Conservation (phyloP, 306 rosid genomes). For the Astragalus membranaceus region DNA sequence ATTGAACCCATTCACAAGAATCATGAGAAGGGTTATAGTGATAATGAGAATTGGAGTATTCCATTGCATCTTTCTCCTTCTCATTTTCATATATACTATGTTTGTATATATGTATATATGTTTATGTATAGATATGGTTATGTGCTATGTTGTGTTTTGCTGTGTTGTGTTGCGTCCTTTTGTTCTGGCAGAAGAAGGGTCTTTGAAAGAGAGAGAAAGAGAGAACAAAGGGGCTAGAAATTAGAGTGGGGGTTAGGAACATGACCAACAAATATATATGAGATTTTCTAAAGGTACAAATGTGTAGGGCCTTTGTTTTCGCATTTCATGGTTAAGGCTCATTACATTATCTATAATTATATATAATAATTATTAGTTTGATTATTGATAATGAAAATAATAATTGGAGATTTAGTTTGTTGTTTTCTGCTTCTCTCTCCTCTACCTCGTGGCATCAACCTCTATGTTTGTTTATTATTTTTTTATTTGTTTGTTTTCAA, state of each 20-base stretch:
- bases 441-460: slow-evolving; percentile 5
- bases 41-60: neutral
- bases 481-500: neutral
- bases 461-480: neutral
- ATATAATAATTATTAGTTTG: neutral
- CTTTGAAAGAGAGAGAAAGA: neutral
- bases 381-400: neutral
- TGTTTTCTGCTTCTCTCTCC: neutral
- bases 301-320: slow-evolving; percentile 19
- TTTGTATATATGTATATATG: neutral
- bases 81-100: neutral
- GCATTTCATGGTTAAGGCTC: neutral
- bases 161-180: neutral
- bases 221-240: slow-evolving; percentile 20
- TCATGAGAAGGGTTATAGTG: slow-evolving; percentile 17
- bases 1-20: slow-evolving; percentile 12
- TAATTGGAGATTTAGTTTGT: neutral
- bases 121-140: neutral
- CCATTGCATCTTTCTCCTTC: slow-evolving; percentile 16
- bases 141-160: too few relatives aligned
- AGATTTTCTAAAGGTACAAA: slow-evolving; percentile 20
- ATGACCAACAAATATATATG: neutral
- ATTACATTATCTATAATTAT: neutral
- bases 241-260: neutral
- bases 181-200: neutral